Evolutionary conservation across 2,329 filamentous ascomycete genomes (phyloP).

Genomic region (Atkinsonella hypoxylon): DNA sequence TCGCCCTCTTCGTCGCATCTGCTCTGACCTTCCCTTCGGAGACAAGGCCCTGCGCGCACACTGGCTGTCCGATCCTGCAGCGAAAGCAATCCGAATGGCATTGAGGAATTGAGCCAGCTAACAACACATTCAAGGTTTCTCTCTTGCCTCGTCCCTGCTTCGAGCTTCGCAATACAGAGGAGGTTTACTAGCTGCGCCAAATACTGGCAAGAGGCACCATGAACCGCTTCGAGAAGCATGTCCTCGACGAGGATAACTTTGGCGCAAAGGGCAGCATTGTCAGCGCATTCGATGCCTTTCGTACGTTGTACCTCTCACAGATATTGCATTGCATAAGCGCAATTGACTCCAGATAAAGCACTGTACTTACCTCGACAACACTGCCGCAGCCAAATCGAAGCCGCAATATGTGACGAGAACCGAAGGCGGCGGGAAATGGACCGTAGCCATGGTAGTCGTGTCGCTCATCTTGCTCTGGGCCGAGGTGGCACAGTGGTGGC

Average conservation of each 20-base stretch:
- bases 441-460: constrained; percentile 64
- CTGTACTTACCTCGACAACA: neutral
- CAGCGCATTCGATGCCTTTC: constrained; percentile 92
- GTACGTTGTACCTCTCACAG: constrained; percentile 40
- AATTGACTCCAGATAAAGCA: neutral
- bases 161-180: too few species aligned
- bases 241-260: constrained; percentile 66
- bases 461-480: constrained; percentile 65
- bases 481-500: constrained; percentile 75
- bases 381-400: constrained; percentile 76
- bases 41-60: neutral
- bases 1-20: neutral
- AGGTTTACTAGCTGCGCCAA: neutral
- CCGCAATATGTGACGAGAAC: constrained; percentile 80
- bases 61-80: neutral
- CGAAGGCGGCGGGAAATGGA: constrained; percentile 85
- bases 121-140: neutral
- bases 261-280: constrained; percentile 60
- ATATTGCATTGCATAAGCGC: too few species aligned
- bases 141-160: too few species aligned
- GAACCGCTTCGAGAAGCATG: constrained; percentile 64
- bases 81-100: neutral
- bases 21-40: neutral
- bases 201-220: constrained; percentile 30
- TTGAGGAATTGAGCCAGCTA: neutral